These are phyloP conservation scores for Gynochthodes officinalis DNA, from an alignment of 257 asterid genomes.

Conservation along the genomic window DNA sequence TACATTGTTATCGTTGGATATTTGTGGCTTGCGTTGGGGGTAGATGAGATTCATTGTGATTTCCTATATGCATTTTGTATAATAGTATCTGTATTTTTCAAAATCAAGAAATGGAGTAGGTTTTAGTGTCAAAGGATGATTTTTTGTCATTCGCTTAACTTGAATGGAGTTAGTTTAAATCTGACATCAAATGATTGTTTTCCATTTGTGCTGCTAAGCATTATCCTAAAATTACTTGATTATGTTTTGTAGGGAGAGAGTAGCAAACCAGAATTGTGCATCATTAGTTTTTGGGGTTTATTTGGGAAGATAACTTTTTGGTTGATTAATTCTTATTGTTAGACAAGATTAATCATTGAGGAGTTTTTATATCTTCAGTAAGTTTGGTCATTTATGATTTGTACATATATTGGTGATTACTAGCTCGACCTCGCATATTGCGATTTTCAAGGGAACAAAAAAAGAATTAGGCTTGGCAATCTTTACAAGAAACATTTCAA, in stretches of 20 bases:
- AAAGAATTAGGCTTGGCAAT: background rate
- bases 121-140: background rate
- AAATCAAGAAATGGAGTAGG: background rate
- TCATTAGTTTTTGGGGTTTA: background rate
- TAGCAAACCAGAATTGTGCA: background rate
- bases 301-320: background rate
- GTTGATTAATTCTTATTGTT: background rate
- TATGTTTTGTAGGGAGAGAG: background rate
- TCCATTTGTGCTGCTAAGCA: background rate
- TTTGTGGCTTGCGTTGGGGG: background rate
- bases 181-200: background rate
- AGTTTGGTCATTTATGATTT: background rate
- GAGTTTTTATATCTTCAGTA: background rate
- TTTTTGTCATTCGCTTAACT: background rate
- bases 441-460: background rate
- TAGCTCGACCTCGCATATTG: background rate
- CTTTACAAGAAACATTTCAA: background rate
- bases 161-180: background rate
- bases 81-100: background rate
- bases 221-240: background rate
- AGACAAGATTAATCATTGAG: background rate
- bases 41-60: background rate
- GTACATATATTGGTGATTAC: background rate
- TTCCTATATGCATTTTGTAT: background rate
- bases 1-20: background rate